phyloP scores from a whole-genome alignment of 495 filamentous ascomycete species.

The Daldinia decipiens region DNA sequence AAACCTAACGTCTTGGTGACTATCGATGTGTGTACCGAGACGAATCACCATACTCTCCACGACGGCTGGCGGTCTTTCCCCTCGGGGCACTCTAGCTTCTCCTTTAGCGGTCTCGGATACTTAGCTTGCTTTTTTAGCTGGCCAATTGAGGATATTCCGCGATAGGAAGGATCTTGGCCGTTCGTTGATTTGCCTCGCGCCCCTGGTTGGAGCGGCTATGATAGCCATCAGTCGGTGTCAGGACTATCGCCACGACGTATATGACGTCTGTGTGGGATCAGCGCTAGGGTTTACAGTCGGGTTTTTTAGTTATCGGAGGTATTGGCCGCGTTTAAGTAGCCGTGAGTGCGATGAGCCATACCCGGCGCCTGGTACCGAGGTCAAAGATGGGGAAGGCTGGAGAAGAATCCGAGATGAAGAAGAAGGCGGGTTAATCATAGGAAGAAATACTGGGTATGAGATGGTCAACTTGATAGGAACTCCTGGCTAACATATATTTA shows the following conservation, averaged over 20 bases:
- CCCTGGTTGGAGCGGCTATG: constrained; percentile 81
- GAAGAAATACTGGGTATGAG: constrained; percentile 46
- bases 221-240: constrained; percentile 91
- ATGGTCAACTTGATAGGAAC: constrained; percentile 35
- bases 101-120: constrained; percentile 88
- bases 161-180: constrained; percentile 73
- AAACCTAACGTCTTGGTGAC: constrained; percentile 73
- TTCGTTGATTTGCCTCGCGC: constrained; percentile 71
- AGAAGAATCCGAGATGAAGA: constrained; percentile 49
- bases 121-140: constrained; percentile 80
- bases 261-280: constrained; percentile 83
- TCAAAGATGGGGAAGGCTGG: constrained; percentile 43
- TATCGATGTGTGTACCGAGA: constrained; percentile 83
- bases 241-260: constrained; percentile 96
- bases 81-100: constrained; percentile 86
- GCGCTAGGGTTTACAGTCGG: constrained; percentile 77
- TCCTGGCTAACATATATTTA: constrained; percentile 41
- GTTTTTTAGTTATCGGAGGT: constrained; percentile 82
- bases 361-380: constrained; percentile 47
- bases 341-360: constrained; percentile 63
- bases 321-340: constrained; percentile 63
- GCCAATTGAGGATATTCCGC: constrained; percentile 83
- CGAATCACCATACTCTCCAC: constrained; percentile 78
- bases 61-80: constrained; percentile 96
- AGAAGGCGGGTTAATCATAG: constrained; percentile 43